These are phyloP conservation scores for Talinum fruticosum DNA, from an alignment of 148 eudicot genomes.

Conservation along the genomic window DNA sequence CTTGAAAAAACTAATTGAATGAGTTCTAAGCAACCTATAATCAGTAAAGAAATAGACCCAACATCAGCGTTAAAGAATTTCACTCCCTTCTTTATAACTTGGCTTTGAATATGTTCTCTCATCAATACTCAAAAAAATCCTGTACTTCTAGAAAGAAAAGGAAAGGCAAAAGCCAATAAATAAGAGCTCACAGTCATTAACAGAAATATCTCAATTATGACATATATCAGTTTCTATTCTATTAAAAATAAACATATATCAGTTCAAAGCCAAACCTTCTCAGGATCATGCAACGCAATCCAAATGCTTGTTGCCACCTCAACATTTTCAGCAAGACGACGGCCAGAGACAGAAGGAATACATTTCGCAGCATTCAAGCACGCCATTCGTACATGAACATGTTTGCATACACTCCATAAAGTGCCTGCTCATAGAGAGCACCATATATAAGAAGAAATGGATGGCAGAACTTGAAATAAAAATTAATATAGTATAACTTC, in stretches of 20 bases:
- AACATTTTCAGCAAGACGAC: conserved; percentile 68
- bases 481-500: neutral
- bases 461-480: conserved; percentile 8
- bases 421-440: conserved; percentile 50
- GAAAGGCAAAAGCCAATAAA: neutral
- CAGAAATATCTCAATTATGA: neutral
- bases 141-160: neutral
- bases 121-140: neutral
- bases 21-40: neutral
- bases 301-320: conserved; percentile 90
- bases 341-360: conserved; percentile 82
- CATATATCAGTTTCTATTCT: no score
- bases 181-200: neutral
- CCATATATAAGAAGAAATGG: conserved; percentile 8
- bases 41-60: no score
- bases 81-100: neutral
- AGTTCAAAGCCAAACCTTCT: conserved; percentile 55
- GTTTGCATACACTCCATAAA: conserved; percentile 93
- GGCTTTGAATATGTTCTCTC: neutral
- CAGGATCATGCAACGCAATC: conserved; percentile 94
- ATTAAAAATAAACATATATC: no score
- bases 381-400: conserved; percentile 86
- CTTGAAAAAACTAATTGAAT: neutral
- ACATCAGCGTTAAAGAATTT: neutral
- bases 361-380: conserved; percentile 95